Conservation (phyloP, 768 basidiomycete genomes). For the Trametes maxima region DNA sequence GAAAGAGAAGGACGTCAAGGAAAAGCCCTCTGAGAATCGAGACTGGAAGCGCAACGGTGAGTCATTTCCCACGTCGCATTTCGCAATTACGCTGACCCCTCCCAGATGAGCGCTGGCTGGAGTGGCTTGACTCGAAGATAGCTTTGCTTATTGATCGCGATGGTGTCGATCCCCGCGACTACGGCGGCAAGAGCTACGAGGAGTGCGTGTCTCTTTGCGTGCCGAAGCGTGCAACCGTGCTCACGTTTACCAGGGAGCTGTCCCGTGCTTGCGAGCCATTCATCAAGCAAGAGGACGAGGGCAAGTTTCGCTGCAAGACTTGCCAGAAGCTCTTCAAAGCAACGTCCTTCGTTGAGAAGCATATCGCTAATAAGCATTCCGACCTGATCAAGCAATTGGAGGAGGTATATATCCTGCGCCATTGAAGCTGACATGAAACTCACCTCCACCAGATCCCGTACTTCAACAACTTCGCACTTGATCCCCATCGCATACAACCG, state of each 20-base stretch:
- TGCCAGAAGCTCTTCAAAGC: slow-evolving; percentile 99
- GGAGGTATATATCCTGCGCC: slow-evolving; percentile 56
- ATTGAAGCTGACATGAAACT: not conserved
- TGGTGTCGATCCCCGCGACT: slow-evolving; percentile 81
- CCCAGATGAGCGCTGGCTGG: slow-evolving; percentile 86
- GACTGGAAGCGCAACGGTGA: slow-evolving; percentile 71
- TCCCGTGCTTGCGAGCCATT: slow-evolving; percentile 74
- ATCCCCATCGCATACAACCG: slow-evolving; percentile 90
- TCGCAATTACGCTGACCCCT: slow-evolving; percentile 14
- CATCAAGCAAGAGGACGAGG: slow-evolving; percentile 95
- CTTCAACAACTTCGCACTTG: slow-evolving; percentile 96
- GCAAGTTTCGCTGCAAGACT: slow-evolving; percentile 94
- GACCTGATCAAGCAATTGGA: slow-evolving; percentile 83
- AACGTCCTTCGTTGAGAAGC: slow-evolving; percentile 95
- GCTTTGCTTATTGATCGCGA: slow-evolving; percentile 78
- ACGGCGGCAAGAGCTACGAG: slow-evolving; percentile 87
- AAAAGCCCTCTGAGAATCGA: slow-evolving; percentile 41
- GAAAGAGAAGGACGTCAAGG: slow-evolving; percentile 39
- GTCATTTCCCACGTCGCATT: slow-evolving; percentile 30
- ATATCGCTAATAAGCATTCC: slow-evolving; percentile 92
- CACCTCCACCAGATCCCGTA: slow-evolving; percentile 65
- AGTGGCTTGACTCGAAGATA: slow-evolving; percentile 86
- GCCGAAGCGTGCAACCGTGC: slow-evolving; percentile 11
- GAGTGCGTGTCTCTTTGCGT: slow-evolving; percentile 59
- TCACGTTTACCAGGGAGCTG: slow-evolving; percentile 61